Base-by-base conservation (phyloP, 805 yeast species). In the Starmerella kuoi region DNA sequence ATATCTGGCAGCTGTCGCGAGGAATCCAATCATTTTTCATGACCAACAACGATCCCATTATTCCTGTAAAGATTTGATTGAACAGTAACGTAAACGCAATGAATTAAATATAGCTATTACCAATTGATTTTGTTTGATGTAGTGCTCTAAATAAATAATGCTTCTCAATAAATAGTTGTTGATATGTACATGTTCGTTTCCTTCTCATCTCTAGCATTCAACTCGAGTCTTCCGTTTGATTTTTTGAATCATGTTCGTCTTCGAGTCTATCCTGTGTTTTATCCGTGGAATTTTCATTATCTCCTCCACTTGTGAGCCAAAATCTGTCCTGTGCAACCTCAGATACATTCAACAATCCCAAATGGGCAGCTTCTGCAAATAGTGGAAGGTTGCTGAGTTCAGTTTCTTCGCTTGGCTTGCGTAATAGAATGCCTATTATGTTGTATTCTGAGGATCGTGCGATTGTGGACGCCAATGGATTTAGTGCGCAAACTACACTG, bases 321-420 rank as follows among this genome's bases (percentile, higher is more conserved):
- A 35, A 15, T 7, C 41, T n/a, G 21, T 37, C 34, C n/a, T 31
- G 21, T 3, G 17, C 35, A 4, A 42, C 15, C 1, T 42, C 48
- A n/a, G 32, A n/a, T 1, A 45, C 51, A 7, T 44, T 38, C 7
- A 26, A 22, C 15, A 48, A 41, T 3, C 51, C 51, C 4, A 40
- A 23, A 15, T 42, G 46, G 2, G 51, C 51, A 2, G 44, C 47
- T 35, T 35, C 45, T 12, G 42, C 23, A 27, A 46, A 46, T 7
- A 35, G 22, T 6, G 48, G 43, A 8, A 14, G 7, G 22, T 24
- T 18, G 6, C 5, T 6, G 15, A 38, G 25, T 4, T n/a, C 33
- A 18, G 12, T 20, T 11, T 5, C 19, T 14, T 3, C 25, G 5
- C 18, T 21, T 9, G 35, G 34, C 2, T 34, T 14, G 4, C 44